These are phyloP conservation scores for Penicillium brasilianum DNA, from an alignment of 2,329 filamentous ascomycete genomes.

Conservation along the genomic window DNA sequence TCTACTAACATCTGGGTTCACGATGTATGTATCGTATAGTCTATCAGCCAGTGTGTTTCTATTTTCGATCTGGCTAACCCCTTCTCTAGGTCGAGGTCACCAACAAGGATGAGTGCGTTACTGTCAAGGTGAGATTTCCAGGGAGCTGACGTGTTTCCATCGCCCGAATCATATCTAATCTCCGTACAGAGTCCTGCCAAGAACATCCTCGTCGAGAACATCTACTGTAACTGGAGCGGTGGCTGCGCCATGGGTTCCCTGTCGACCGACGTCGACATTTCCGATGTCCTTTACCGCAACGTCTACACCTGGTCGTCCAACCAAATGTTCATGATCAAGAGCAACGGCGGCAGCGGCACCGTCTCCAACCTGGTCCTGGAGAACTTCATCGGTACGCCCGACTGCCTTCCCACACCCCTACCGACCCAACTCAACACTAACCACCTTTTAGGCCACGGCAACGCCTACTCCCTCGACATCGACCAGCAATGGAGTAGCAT, in stretches of 20 bases:
- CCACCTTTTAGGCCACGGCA: conserved; percentile 53
- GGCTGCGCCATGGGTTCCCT: conserved; percentile 64
- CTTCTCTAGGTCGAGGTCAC: conserved; percentile 57
- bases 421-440: neutral
- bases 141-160: no score
- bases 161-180: conserved; percentile 1
- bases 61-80: neutral
- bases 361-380: conserved; percentile 58
- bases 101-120: conserved; percentile 67
- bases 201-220: conserved; percentile 63
- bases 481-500: conserved; percentile 60
- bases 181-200: conserved; percentile 51
- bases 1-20: conserved; percentile 63
- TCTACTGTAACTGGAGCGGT: conserved; percentile 68
- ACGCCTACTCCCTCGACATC: conserved; percentile 63
- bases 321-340: conserved; percentile 69
- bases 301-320: conserved; percentile 65
- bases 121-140: conserved; percentile 53
- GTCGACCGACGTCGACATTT: conserved; percentile 55
- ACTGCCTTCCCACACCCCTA: neutral
- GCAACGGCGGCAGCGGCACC: conserved; percentile 61
- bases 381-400: conserved; percentile 57
- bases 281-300: conserved; percentile 60
- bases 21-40: conserved; percentile 45
- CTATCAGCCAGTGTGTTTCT: neutral